phyloP scores from a whole-genome alignment of 371 early-diverging fungal genomes.

The Mortierella sp. region DNA sequence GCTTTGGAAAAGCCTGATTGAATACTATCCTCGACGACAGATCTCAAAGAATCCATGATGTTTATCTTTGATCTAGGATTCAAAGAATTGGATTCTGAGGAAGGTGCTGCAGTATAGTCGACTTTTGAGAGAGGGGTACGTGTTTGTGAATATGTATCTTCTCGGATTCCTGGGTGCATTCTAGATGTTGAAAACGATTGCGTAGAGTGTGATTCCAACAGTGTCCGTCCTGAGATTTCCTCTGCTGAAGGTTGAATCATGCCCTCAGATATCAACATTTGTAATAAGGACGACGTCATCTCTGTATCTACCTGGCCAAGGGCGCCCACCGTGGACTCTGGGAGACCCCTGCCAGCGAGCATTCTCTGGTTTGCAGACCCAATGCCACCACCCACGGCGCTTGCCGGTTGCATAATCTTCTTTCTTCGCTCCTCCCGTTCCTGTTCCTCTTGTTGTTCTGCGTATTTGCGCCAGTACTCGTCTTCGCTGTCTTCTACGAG shows the following conservation, averaged over 20 bases:
- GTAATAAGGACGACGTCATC: slow-evolving; percentile 35
- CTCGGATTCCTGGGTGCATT: too few species aligned
- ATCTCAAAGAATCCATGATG: slow-evolving; percentile 6
- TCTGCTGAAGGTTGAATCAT: not conserved
- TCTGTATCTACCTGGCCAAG: slow-evolving; percentile 29
- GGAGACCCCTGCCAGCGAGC: too few species aligned
- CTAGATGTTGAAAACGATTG: not conserved
- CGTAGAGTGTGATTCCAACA: not conserved
- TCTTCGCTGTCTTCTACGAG: slow-evolving; percentile 27
- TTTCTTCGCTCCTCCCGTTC: slow-evolving; percentile 15
- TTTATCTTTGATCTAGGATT: not conserved
- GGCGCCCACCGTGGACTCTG: not conserved
- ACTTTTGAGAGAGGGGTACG: too few species aligned
- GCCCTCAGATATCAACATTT: slow-evolving; percentile 21
- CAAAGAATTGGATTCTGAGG: not conserved
- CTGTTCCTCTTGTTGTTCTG: slow-evolving; percentile 26
- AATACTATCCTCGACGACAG: slow-evolving; percentile 10
- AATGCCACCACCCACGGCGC: too few species aligned
- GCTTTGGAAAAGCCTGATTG: slow-evolving; percentile 31
- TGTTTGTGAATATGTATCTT: too few species aligned
- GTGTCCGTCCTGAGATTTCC: not conserved
- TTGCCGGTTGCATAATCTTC: slow-evolving; percentile 14
- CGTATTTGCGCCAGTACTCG: slow-evolving; percentile 42
- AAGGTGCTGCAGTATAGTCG: too few species aligned
- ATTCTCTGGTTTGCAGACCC: too few species aligned